These are phyloP conservation scores for Metahyphopichia silvanorum DNA, from an alignment of 805 yeast species.

Conservation along the genomic window DNA sequence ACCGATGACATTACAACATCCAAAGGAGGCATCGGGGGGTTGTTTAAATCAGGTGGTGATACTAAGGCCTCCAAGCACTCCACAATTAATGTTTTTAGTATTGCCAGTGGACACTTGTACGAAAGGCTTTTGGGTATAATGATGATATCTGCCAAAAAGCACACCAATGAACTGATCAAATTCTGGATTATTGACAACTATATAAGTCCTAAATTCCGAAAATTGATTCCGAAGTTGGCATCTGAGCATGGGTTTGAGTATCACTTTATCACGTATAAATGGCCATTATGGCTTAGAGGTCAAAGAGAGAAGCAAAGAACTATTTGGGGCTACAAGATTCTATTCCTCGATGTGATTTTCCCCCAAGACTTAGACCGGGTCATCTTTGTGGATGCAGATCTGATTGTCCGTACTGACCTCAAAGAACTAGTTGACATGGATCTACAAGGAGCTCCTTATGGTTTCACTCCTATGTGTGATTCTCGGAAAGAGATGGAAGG, in stretches of 20 bases:
- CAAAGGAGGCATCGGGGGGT: slow-evolving; percentile 1
- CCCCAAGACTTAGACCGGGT: slow-evolving; percentile 74
- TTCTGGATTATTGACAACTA: slow-evolving; percentile 87
- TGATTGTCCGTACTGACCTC: slow-evolving; percentile 73
- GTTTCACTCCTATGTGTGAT: slow-evolving; percentile 84
- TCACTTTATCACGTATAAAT: slow-evolving; percentile 77
- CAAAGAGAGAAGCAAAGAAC: slow-evolving; percentile 78
- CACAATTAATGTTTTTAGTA: slow-evolving; percentile 73
- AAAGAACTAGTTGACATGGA: slow-evolving; percentile 65
- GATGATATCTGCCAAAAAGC: slow-evolving; percentile 71
- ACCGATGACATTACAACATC: slow-evolving; percentile 6
- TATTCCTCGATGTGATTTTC: slow-evolving; percentile 82
- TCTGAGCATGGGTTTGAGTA: slow-evolving; percentile 59
- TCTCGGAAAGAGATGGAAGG: slow-evolving; percentile 79
- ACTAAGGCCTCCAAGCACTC: slow-evolving; percentile 36
- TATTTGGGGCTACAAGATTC: slow-evolving; percentile 84
- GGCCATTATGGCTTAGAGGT: slow-evolving; percentile 88
- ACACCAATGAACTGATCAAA: slow-evolving; percentile 57
- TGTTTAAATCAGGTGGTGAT: slow-evolving; percentile 5
- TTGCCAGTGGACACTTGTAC: slow-evolving; percentile 79
- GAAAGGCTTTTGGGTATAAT: slow-evolving; percentile 74
- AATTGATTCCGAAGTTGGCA: slow-evolving; percentile 58
- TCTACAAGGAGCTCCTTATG: slow-evolving; percentile 79
- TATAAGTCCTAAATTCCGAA: slow-evolving; percentile 66
- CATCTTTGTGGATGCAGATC: slow-evolving; percentile 85